A percentile compares a stretch with the other conserved stretches of the same genome.
Conservation (phyloP, 306 rosid genomes). For the Calophaca sinica region DNA sequence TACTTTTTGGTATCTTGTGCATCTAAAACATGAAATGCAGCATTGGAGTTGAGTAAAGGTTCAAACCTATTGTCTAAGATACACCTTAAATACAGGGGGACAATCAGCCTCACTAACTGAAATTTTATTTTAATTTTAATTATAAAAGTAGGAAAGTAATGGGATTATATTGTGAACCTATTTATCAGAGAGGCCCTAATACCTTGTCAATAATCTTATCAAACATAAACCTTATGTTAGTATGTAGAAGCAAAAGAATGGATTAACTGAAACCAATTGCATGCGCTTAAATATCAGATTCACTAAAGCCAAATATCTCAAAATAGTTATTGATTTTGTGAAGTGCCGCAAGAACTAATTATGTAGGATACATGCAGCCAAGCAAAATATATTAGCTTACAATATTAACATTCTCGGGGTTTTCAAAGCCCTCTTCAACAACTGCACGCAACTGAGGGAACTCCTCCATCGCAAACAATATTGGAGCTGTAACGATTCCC, state of each 20-base stretch:
- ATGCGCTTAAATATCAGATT: slow-evolving; percentile 19
- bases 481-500: slow-evolving; percentile 96
- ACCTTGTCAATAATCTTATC: slow-evolving; percentile 9
- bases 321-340: slow-evolving; percentile 15
- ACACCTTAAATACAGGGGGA: background rate
- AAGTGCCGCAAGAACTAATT: slow-evolving; percentile 20
- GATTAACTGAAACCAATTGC: background rate
- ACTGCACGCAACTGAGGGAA: slow-evolving; percentile 81
- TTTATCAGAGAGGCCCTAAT: background rate
- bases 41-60: background rate
- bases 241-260: slow-evolving; percentile 4
- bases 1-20: background rate
- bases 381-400: slow-evolving; percentile 61
- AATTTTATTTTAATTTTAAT: background rate
- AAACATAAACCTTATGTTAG: slow-evolving; percentile 3
- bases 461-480: slow-evolving; percentile 96
- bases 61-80: slow-evolving; percentile 17
- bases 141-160: background rate
- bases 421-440: slow-evolving; percentile 77
- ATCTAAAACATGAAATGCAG: slow-evolving; percentile 7
- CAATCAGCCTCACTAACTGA: slow-evolving; percentile 9
- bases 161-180: slow-evolving; percentile 6
- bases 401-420: slow-evolving; percentile 70
- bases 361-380: slow-evolving; percentile 36
- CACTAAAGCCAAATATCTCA: background rate